Conservation (phyloP, 2,329 filamentous ascomycete genomes). For the Dactylellina parvicollis region DNA sequence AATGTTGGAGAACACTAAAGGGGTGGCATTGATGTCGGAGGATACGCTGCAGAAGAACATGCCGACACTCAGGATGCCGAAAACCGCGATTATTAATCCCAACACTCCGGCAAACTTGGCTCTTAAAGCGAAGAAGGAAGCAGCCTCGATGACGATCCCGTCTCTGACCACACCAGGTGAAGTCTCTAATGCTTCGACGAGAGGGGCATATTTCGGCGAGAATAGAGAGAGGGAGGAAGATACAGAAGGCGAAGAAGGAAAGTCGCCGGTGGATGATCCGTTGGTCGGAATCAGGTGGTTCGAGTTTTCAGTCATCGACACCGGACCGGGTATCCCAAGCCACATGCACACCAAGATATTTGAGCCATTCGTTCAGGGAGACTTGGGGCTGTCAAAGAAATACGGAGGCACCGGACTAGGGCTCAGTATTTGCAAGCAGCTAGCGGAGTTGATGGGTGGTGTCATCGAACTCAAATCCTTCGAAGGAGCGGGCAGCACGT, state of each 20-base stretch:
- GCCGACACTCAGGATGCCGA: conserved; percentile 43
- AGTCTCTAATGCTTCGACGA: conserved; percentile 40
- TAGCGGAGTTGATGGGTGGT: conserved; percentile 83
- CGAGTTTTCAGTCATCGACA: conserved; percentile 78
- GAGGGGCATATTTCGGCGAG: conserved; percentile 37
- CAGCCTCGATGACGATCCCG: conserved; percentile 46
- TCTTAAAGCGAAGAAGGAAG: conserved; percentile 38
- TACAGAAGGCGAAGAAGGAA: conserved; percentile 10
- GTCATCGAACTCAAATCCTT: conserved; percentile 73
- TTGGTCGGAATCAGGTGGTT: conserved; percentile 70
- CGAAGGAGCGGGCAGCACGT: conserved; percentile 68
- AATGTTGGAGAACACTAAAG: conserved; percentile 43
- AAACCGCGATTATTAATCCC: conserved; percentile 49
- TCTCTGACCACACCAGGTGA: conserved; percentile 53
- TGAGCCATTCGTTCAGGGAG: conserved; percentile 81
- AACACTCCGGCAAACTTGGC: conserved; percentile 45
- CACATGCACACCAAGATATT: conserved; percentile 80
- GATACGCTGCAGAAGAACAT: conserved; percentile 49
- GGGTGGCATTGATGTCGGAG: conserved; percentile 38
- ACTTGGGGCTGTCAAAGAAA: conserved; percentile 77
- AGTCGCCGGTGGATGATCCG: conserved; percentile 68
- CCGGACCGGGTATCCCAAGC: conserved; percentile 76
- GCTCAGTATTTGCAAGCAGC: conserved; percentile 78
- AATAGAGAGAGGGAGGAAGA: conserved; percentile 24
- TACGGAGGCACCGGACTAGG: conserved; percentile 83